Conservation (phyloP, 2,329 filamentous ascomycete species). For the Aspergillus floridensis region DNA sequence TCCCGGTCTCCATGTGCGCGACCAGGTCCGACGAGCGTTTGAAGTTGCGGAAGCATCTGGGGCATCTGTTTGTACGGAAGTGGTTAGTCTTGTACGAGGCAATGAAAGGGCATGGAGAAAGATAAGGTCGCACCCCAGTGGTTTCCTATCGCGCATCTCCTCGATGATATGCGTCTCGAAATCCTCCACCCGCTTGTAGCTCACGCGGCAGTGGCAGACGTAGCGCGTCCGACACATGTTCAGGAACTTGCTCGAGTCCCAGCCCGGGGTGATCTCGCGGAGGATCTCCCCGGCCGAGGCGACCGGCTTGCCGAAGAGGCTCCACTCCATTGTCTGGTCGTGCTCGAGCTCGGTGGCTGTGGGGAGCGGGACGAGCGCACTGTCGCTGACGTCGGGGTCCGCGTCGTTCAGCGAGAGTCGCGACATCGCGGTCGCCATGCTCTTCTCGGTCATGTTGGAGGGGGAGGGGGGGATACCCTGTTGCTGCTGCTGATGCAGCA, state of each 20-base stretch:
- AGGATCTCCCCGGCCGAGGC: slow-evolving; percentile 14
- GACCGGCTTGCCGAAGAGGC: neutral
- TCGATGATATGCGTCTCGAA: slow-evolving; percentile 36
- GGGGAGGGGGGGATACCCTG: neutral
- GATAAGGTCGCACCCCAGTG: slow-evolving; percentile 16
- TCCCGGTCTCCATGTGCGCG: slow-evolving; percentile 42
- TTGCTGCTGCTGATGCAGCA: no score
- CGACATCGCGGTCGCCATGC: neutral
- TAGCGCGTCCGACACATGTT: slow-evolving; percentile 30
- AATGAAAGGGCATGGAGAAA: no score
- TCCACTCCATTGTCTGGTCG: slow-evolving; percentile 15
- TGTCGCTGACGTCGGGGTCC: neutral
- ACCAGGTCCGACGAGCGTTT: slow-evolving; percentile 37
- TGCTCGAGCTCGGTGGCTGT: slow-evolving; percentile 7
- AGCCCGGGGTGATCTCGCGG: slow-evolving; percentile 17
- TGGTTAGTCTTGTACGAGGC: neutral
- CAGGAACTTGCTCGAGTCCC: slow-evolving; percentile 33
- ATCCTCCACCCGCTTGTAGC: slow-evolving; percentile 22
- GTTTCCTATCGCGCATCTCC: slow-evolving; percentile 16
- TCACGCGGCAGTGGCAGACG: slow-evolving; percentile 34
- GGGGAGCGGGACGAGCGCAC: neutral
- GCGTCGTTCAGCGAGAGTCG: neutral
- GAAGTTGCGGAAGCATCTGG: slow-evolving; percentile 40
- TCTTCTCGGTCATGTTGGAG: neutral
- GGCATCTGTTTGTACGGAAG: slow-evolving; percentile 29